Percentiles rank a stretch among this genome's conserved stretches.
These are phyloP conservation scores for Chalciporus sphaerocephalus DNA, from an alignment of 768 basidiomycete genomes.

Conservation along the genomic window DNA sequence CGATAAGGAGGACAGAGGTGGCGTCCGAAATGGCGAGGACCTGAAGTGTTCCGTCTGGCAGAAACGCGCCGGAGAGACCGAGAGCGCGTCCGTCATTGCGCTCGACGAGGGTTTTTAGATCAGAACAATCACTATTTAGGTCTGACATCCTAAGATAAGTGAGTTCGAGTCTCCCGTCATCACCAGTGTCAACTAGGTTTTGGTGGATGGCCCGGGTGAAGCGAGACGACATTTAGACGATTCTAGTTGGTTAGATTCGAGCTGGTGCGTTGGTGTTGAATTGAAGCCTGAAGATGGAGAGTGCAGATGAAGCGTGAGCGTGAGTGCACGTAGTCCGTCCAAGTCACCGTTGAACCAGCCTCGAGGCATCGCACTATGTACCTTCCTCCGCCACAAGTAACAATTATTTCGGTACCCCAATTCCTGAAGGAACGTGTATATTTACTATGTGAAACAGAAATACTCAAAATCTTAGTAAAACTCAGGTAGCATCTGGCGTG, in stretches of 20 bases:
- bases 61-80: constrained; percentile 26
- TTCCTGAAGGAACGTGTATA: constrained; percentile 4
- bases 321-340: not conserved
- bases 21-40: constrained; percentile 28
- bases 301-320: not conserved
- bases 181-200: constrained; percentile 25
- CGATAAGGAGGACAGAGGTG: constrained; percentile 24
- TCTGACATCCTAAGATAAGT: constrained; percentile 14
- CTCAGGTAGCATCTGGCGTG: not conserved
- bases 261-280: not conserved
- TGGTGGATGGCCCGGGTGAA: constrained; percentile 22
- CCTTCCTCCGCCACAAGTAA: not conserved
- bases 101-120: constrained; percentile 22
- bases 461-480: not conserved
- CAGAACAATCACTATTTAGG: constrained; percentile 21
- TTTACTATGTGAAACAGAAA: no score
- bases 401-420: not conserved
- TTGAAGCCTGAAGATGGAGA: constrained; percentile 2
- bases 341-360: no score
- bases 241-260: no score
- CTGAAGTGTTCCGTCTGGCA: constrained; percentile 20
- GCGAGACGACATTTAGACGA: constrained; percentile 3
- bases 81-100: constrained; percentile 33
- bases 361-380: constrained; percentile 1
- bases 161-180: constrained; percentile 19